A percentile compares a stretch with the other conserved stretches of the same genome.
phyloP scores from a whole-genome alignment of 1,284 basidiomycete genomes.

The Fomitiporia mediterranea region DNA sequence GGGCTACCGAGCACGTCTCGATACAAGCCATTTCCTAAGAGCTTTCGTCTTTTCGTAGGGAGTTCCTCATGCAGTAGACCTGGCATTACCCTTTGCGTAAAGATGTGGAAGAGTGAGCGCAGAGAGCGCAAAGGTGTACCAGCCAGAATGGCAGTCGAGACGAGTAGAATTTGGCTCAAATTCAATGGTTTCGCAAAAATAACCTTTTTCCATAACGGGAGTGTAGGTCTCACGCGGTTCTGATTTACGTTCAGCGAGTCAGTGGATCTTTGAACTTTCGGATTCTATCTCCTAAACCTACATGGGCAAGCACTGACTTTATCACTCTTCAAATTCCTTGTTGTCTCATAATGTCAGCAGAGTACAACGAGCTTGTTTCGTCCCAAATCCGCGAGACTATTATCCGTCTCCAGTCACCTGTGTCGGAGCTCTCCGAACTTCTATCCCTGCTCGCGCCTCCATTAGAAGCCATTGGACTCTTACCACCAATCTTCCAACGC shows the following conservation, averaged over 20 bases:
- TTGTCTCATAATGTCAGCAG: slow-evolving; percentile 14
- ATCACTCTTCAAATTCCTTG: no score
- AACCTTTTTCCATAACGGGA: not conserved
- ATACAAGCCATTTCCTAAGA: slow-evolving; percentile 82
- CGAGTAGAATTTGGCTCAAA: not conserved
- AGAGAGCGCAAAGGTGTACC: not conserved
- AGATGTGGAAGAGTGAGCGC: not conserved
- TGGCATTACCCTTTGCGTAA: not conserved
- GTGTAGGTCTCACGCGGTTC: not conserved
- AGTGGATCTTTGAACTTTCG: no score
- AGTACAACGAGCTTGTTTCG: slow-evolving; percentile 28
- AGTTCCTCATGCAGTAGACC: slow-evolving; percentile 5
- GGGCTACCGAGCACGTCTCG: slow-evolving; percentile 72
- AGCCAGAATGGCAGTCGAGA: not conserved
- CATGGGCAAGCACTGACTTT: no score
- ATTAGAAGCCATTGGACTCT: slow-evolving; percentile 49
- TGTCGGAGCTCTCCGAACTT: slow-evolving; percentile 47
- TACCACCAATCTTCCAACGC: slow-evolving; percentile 48
- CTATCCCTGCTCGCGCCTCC: slow-evolving; percentile 53
- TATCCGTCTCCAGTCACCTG: slow-evolving; percentile 44
- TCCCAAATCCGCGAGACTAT: slow-evolving; percentile 43
- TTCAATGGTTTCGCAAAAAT: not conserved
- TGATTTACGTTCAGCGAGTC: no score
- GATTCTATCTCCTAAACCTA: no score
- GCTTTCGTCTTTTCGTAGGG: slow-evolving; percentile 39